Evolutionary conservation across 1,284 basidiomycete species (phyloP).

Genomic region (Sporisorium iseilematis-ciliati): DNA sequence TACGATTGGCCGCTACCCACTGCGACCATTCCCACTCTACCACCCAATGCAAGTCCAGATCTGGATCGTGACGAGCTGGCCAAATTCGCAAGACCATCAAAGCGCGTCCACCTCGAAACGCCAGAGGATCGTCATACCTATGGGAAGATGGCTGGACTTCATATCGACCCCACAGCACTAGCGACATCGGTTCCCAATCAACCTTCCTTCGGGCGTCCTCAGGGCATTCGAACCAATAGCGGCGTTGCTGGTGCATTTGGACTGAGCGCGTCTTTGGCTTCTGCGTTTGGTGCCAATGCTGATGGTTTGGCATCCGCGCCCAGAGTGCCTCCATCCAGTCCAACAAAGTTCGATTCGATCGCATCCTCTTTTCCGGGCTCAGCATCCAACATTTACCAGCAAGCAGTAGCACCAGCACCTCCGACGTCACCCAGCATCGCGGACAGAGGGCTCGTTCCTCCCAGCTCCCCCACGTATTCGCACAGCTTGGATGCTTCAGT

Average conservation of each 20-base stretch:
- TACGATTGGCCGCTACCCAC: constrained; percentile 30
- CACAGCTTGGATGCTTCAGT: constrained; percentile 12
- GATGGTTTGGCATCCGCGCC: constrained; percentile 18
- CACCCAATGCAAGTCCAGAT: constrained; percentile 21
- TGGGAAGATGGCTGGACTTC: constrained; percentile 44
- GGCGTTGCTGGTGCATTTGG: constrained; percentile 42
- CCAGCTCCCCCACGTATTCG: constrained; percentile 16
- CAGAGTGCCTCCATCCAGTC: constrained; percentile 46
- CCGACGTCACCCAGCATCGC: constrained; percentile 36
- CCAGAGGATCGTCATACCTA: constrained; percentile 45
- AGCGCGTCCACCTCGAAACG: constrained; percentile 41
- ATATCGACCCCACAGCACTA: constrained; percentile 26
- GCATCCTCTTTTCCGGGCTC: constrained; percentile 9
- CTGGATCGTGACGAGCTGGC: constrained; percentile 42
- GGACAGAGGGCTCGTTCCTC: constrained; percentile 15
- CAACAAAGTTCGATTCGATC: constrained; percentile 26
- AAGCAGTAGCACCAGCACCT: constrained; percentile 40
- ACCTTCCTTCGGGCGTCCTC: constrained; percentile 14
- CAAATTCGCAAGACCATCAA: constrained; percentile 33
- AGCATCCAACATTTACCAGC: constrained; percentile 34
- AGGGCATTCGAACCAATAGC: constrained; percentile 17
- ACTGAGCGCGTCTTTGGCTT: constrained; percentile 27
- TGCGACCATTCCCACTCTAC: background rate
- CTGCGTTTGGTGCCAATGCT: constrained; percentile 12
- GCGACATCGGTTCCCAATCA: constrained; percentile 12